Evolutionary conservation across 202 grass and related monocot species (phyloP).

Genomic region (Schoenoplectus tabernaemontani): DNA sequence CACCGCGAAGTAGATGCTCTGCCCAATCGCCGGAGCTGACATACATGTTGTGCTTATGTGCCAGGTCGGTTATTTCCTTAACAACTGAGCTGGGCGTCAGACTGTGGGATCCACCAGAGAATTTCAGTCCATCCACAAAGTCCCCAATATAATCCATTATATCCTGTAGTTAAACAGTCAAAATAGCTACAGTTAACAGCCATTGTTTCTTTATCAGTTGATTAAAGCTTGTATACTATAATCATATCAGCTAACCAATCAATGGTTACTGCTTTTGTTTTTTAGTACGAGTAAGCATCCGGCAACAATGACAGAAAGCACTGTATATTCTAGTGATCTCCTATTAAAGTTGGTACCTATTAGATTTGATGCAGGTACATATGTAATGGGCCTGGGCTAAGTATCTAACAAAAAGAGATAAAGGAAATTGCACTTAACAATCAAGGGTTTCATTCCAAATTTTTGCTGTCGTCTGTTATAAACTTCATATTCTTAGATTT

Average conservation of each 20-base stretch:
- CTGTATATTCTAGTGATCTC: background rate
- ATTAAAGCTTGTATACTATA: conserved; percentile 35
- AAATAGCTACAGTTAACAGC: background rate
- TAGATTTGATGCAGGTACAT: background rate
- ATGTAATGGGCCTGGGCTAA: too few species aligned
- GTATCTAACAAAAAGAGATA: background rate
- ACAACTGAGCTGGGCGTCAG: conserved; percentile 53
- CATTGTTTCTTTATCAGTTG: background rate
- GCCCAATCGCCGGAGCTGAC: conserved; percentile 96
- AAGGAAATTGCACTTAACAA: background rate
- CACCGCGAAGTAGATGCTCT: conserved; percentile 62
- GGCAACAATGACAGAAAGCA: background rate
- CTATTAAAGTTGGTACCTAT: too few species aligned
- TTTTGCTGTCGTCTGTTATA: too few species aligned
- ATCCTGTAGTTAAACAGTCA: conserved; percentile 33
- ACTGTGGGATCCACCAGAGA: conserved; percentile 80
- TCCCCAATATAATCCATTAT: conserved; percentile 56
- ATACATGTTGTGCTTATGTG: conserved; percentile 84
- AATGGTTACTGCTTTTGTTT: background rate
- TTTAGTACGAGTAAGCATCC: background rate
- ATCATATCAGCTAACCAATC: background rate
- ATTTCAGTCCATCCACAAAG: conserved; percentile 83
- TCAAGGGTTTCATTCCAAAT: too few species aligned
- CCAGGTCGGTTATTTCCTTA: conserved; percentile 68
- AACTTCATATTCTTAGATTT: too few species aligned